A percentile compares a stretch with the other conserved stretches of the same genome.
phyloP scores from a whole-genome alignment of 306 rosid species.

The Cajanus cajan region DNA sequence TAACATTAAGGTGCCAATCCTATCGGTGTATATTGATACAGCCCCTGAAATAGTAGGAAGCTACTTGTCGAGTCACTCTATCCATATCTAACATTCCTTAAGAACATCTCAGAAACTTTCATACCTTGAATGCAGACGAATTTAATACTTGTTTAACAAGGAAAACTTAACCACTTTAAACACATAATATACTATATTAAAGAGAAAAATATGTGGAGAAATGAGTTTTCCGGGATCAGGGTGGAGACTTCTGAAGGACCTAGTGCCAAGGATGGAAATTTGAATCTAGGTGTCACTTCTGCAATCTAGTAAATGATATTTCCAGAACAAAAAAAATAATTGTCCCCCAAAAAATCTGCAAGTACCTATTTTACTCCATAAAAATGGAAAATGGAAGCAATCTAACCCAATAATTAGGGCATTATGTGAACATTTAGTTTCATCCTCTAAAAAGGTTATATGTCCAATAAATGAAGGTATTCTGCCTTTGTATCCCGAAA shows the following conservation, averaged over 20 bases:
- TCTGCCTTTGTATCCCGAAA: constrained; percentile 17
- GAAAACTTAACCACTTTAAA: constrained; percentile 15
- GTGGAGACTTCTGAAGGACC: background rate
- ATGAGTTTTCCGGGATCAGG: background rate
- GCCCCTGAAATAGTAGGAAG: background rate
- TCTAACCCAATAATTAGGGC: background rate
- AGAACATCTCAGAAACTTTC: background rate
- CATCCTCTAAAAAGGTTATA: constrained; percentile 10
- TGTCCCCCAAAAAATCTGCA: background rate
- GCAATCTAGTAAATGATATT: constrained; percentile 7
- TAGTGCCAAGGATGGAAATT: background rate
- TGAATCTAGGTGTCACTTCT: background rate
- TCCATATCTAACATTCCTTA: background rate
- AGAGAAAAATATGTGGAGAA: background rate
- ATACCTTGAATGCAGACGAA: background rate
- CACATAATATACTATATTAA: background rate
- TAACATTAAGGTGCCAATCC: background rate
- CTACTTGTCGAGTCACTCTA: background rate
- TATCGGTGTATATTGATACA: background rate
- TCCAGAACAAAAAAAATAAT: background rate
- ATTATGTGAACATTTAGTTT: background rate
- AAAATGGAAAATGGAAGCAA: background rate
- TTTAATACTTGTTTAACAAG: background rate
- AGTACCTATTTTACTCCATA: background rate
- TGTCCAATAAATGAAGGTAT: constrained; percentile 1